Evolutionary conservation across 2,329 filamentous ascomycete species (phyloP).

Genomic region (Fusarium neocosmosporiellum): DNA sequence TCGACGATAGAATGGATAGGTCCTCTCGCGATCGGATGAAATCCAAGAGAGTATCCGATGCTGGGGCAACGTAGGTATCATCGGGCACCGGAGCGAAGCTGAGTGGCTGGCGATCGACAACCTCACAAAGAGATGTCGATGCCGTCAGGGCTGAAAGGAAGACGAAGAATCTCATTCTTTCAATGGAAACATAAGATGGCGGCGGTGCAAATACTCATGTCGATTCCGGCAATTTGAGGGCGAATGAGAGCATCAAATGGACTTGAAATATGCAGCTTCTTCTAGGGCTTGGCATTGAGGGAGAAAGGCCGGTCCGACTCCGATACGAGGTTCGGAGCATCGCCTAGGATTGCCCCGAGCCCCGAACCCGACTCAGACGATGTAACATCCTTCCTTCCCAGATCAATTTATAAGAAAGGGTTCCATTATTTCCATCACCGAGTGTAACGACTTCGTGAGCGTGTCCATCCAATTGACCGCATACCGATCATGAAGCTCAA

Average conservation of each 20-base stretch:
- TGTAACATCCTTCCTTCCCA: neutral
- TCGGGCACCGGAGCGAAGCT: neutral
- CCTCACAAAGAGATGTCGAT: neutral
- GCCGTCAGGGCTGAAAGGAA: neutral
- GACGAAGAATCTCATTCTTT: neutral
- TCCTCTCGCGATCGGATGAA: neutral
- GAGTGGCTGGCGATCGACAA: neutral
- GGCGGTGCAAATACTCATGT: neutral
- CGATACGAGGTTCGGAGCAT: neutral
- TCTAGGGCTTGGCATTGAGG: neutral
- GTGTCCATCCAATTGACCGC: neutral
- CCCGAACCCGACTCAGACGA: neutral
- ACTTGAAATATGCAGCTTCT: neutral
- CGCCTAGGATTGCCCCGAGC: neutral
- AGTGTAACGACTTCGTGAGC: neutral
- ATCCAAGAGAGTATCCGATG: neutral
- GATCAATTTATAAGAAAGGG: neutral
- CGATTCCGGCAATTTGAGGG: neutral
- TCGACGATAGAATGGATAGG: neutral
- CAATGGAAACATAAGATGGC: neutral
- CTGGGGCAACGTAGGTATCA: neutral
- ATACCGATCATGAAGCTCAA: neutral
- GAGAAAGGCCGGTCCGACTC: neutral
- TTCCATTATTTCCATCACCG: neutral
- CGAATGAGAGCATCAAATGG: neutral